A percentile compares a stretch with the other conserved stretches of the same genome.
phyloP scores from a whole-genome alignment of 2,329 filamentous ascomycete genomes.

The Colletotrichum endophyticum region DNA sequence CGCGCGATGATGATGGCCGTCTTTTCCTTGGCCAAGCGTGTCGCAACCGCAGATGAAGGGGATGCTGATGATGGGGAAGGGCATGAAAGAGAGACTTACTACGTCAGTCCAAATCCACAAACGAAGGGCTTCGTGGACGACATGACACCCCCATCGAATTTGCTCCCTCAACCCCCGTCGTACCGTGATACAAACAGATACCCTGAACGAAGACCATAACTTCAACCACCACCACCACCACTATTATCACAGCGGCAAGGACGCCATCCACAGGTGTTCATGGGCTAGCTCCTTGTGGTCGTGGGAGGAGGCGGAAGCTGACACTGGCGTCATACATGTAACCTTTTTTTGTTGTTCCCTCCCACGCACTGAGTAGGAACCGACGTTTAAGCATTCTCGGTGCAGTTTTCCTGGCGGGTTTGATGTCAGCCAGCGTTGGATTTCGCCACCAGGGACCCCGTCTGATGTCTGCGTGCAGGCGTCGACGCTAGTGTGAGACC shows the following conservation, averaged over 20 bases:
- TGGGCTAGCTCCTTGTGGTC: background rate
- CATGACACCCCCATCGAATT: background rate
- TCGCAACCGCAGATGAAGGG: background rate
- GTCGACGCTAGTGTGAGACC: background rate
- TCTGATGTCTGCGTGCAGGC: conserved; percentile 6
- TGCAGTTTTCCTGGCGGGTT: background rate
- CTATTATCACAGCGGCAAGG: background rate
- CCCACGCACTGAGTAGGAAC: background rate
- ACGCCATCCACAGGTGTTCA: background rate
- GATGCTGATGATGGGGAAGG: background rate
- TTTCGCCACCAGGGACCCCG: conserved; percentile 3
- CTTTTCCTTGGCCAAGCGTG: background rate
- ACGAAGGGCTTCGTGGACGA: background rate
- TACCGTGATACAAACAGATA: background rate
- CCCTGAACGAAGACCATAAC: background rate
- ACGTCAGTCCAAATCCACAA: conserved; percentile 16
- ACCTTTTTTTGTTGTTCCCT: background rate
- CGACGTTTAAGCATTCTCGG: background rate
- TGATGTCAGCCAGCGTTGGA: conserved; percentile 2
- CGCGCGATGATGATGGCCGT: background rate
- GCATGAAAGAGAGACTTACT: conserved; percentile 1
- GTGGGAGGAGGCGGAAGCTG: background rate
- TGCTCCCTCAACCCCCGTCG: background rate
- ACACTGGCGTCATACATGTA: conserved; percentile 21
- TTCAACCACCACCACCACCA: background rate